Percentiles rank a stretch among this genome's conserved stretches.
phyloP scores from a whole-genome alignment of 1,284 basidiomycete species.

The Schizophyllum commune region DNA sequence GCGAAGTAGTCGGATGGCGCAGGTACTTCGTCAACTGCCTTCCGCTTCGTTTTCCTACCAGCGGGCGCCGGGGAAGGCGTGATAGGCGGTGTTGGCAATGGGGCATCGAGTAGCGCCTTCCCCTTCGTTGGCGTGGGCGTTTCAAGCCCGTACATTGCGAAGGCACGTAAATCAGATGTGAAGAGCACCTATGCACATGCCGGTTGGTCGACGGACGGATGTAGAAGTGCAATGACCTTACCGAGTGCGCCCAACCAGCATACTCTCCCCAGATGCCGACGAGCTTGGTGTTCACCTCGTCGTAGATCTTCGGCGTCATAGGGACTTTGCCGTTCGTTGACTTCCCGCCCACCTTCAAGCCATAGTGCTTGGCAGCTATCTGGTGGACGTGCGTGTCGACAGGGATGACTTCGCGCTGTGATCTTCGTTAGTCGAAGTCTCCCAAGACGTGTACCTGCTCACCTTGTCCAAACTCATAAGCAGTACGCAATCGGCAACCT shows the following conservation, averaged over 20 bases:
- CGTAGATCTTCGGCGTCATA: conserved; percentile 77
- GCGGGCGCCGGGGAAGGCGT: neutral
- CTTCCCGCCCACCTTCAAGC: conserved; percentile 53
- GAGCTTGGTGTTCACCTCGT: conserved; percentile 65
- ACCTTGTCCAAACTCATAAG: conserved; percentile 95
- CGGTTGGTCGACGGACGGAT: neutral
- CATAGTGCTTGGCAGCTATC: conserved; percentile 81
- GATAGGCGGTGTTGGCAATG: conserved; percentile 19
- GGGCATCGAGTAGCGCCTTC: conserved; percentile 20
- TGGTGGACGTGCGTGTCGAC: conserved; percentile 91
- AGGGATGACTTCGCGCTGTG: conserved; percentile 74
- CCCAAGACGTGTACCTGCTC: conserved; percentile 11
- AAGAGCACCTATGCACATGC: conserved; percentile 41
- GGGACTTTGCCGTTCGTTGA: conserved; percentile 21
- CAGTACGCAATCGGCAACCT: conserved; percentile 92
- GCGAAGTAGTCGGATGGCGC: neutral
- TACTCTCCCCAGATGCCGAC: conserved; percentile 70
- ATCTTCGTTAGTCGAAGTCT: conserved; percentile 1
- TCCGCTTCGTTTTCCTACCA: neutral
- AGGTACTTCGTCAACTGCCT: neutral
- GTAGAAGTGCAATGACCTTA: conserved; percentile 23
- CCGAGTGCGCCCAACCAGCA: conserved; percentile 91
- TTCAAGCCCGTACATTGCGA: conserved; percentile 32
- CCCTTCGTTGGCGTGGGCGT: conserved; percentile 10
- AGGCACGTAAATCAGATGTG: conserved; percentile 46